Conservation (phyloP, 1,139 yeast species). For the Yamadazyma friedrichii region DNA sequence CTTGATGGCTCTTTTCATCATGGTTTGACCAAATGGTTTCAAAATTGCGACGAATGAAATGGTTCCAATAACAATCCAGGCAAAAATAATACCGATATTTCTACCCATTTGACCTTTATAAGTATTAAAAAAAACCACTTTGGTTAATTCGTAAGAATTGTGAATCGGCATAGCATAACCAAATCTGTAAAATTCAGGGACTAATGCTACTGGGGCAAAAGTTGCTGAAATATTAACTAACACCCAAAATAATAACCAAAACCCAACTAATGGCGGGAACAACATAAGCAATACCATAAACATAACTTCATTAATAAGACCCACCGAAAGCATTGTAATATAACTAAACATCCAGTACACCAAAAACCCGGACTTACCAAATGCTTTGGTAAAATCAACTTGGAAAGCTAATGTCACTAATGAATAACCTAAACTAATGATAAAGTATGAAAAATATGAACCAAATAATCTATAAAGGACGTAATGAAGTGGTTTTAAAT, state of each 20-base stretch:
- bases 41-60: slow-evolving; percentile 44
- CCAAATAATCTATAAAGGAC: slow-evolving; percentile 30
- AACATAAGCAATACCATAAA: slow-evolving; percentile 30
- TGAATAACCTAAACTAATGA: slow-evolving; percentile 37
- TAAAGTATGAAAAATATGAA: slow-evolving; percentile 30
- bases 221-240: slow-evolving; percentile 38
- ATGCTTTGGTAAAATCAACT: slow-evolving; percentile 37
- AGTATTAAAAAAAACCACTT: slow-evolving; percentile 36
- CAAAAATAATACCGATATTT: slow-evolving; percentile 33
- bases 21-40: slow-evolving; percentile 23
- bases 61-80: slow-evolving; percentile 32
- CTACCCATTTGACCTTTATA: slow-evolving; percentile 39
- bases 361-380: slow-evolving; percentile 42
- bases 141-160: slow-evolving; percentile 36
- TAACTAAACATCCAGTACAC: slow-evolving; percentile 46
- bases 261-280: slow-evolving; percentile 42
- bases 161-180: slow-evolving; percentile 42
- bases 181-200: slow-evolving; percentile 33
- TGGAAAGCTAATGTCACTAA: slow-evolving; percentile 44
- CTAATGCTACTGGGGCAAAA: slow-evolving; percentile 35
- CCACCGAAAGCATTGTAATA: slow-evolving; percentile 45
- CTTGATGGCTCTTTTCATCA: slow-evolving; percentile 25
- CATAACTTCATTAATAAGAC: slow-evolving; percentile 39
- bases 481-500: slow-evolving; percentile 29
- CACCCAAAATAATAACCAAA: slow-evolving; percentile 45